Evolutionary conservation across 2,329 filamentous ascomycete species (phyloP), one percentile per base, ranked within the genome.

Genomic region (Fusarium beomiforme): DNA sequence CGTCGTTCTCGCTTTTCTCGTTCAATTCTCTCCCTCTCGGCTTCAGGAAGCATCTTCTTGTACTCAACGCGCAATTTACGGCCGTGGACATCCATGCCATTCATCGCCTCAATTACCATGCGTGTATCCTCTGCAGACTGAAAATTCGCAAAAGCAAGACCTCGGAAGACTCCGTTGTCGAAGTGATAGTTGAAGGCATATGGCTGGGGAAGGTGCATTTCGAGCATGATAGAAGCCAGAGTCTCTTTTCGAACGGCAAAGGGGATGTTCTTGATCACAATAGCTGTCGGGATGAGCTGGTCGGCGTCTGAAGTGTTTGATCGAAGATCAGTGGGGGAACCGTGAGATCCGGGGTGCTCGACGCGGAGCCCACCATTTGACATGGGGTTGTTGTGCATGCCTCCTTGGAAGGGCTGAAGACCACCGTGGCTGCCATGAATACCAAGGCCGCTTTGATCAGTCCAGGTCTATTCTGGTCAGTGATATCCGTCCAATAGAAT

Each of bases 161-260:
- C 96, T 63, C 96, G 88, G 85, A 99, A 99, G 31, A 99, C 95
- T 31, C 96, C 96, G 77, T 97, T 97, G 80, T 99, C 96, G 79
- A 99, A 99, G 82, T 99, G 96, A 78, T 99, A 98, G 85, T 99
- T 99, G 87, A 99, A 99, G 16, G 96, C 96, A 79, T 99, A 99
- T 0, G 96, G 96, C 74, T 98, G 89, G 2, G 96, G 96, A 41
- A 99, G 88, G 73, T 94, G 92, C 87, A 98, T 89, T 23, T 97
- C 93, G 12, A 95, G 93, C 96, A 99, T 99, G 74, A 98, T 88
- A 69, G 91, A 90, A 36, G 97, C 93, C 41, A 99, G 87, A 77
- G 95, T 94, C 82, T 99, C 96, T 83, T 98, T 98, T 81, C 97
- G 95, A 62, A 98, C 94, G 31, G 97, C 96, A 80, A 99, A 99